Evolutionary conservation across 129 eudicot species (phyloP), one percentile per base, ranked within the genome.

Genomic region (Ambrosia artemisiifolia): DNA sequence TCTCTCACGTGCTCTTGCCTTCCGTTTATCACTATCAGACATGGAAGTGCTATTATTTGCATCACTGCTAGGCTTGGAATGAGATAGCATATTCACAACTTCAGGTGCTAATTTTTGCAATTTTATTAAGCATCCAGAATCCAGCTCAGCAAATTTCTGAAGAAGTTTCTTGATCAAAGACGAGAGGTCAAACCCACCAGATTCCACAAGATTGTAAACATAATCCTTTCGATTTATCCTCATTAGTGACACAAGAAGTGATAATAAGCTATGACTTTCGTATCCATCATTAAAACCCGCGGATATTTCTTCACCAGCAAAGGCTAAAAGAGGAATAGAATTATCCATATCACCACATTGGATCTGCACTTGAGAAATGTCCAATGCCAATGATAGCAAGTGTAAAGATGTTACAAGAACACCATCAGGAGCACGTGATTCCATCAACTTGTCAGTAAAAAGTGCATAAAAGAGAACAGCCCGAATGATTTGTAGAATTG

Each of bases 1-100:
- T 81, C 97, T 90, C 85, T 95, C 97, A 18, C 97, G 90, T 64
- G 97, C 92, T 81, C 90, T 91, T 54, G 91, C 89, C 86, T 91
- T 95, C 51, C 94, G 89, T 60, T 78, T 90, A 63, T 95, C 99
- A 47, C 79, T 79, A 40, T 88, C 99, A 69, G 91, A 82, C 32
- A 82, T 50, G 10, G 83, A 73, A 1, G 56, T 85, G 9, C 14
- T 33, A 38, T 49, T 56, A 66, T 44, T 75, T 11, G 81, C 63
- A 74, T 83, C 83, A 72, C 72, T 64, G 55, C 56, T 72, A 3
- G 77, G 68, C 66, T 62, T 74, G 10, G 83, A 65, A 51, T 60
- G 68, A 57, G 84, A 69, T n/a, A 92, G 71, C 35, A 77, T 83
- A 81, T 75, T 79, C 54, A 91, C 90, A 74, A 88, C 84, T 60